These are phyloP conservation scores for Hansenula sp. DNA, from an alignment of 1,139 yeast genomes.

Conservation along the genomic window DNA sequence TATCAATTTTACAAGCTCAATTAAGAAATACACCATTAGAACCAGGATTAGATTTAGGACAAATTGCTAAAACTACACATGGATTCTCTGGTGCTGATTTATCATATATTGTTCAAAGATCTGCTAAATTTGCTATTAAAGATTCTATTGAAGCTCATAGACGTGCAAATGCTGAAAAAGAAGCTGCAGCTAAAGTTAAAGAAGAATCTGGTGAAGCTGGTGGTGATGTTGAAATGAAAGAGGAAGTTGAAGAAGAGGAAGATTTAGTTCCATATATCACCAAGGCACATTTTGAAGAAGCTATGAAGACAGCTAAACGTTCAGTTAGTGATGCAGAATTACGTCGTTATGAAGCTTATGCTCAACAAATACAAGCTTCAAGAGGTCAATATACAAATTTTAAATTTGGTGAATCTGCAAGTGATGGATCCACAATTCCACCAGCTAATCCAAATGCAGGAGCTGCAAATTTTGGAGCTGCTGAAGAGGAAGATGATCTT, in stretches of 20 bases:
- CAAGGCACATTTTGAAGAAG: slow-evolving; percentile 92
- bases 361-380: slow-evolving; percentile 92
- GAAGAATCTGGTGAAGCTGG: slow-evolving; percentile 39
- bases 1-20: slow-evolving; percentile 92
- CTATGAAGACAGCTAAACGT: slow-evolving; percentile 98
- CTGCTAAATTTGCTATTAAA: slow-evolving; percentile 98
- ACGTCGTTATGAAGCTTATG: slow-evolving; percentile 98
- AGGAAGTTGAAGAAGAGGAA: slow-evolving; percentile 31
- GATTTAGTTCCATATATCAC: slow-evolving; percentile 86
- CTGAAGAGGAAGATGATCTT: slow-evolving; percentile 91
- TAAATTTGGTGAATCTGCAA: slow-evolving; percentile 56
- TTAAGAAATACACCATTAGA: slow-evolving; percentile 97
- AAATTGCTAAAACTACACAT: slow-evolving; percentile 87
- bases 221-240: slow-evolving; percentile 62
- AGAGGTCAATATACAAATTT: slow-evolving; percentile 87
- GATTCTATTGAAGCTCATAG: slow-evolving; percentile 90
- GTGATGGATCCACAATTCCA: slow-evolving; percentile 34
- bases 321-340: slow-evolving; percentile 96
- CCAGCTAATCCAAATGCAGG: slow-evolving; percentile 29
- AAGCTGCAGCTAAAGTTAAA: slow-evolving; percentile 34
- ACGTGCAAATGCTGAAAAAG: slow-evolving; percentile 49
- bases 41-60: slow-evolving; percentile 85
- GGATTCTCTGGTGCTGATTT: slow-evolving; percentile 99
- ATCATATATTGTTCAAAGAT: slow-evolving; percentile 94
- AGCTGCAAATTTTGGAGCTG: slow-evolving; percentile 56